A percentile compares a stretch with the other conserved stretches of the same genome.
Conservation (phyloP, 192 early-diverging fungal species). For the Piromyces finnis region DNA sequence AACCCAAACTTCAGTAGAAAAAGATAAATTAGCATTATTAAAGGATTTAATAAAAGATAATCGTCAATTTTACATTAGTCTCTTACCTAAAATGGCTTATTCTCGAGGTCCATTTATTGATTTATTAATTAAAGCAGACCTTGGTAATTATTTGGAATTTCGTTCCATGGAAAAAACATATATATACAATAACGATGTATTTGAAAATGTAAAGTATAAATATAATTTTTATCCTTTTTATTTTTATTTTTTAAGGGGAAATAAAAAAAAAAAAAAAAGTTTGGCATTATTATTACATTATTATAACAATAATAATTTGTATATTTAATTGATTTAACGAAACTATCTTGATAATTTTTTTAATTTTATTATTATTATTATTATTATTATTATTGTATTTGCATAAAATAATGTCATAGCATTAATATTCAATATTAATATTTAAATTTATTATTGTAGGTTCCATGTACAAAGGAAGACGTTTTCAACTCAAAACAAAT, state of each 20-base stretch:
- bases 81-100: conserved; percentile 47
- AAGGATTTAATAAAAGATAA: neutral
- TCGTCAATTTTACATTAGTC: conserved; percentile 37
- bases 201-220: conserved; percentile 21
- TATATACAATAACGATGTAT: conserved; percentile 16
- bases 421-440: too few species aligned
- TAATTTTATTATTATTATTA: too few species aligned
- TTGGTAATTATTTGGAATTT: conserved; percentile 79
- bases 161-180: conserved; percentile 55
- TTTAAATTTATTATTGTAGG: too few species aligned
- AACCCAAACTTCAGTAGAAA: neutral
- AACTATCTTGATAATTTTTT: too few species aligned
- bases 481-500: conserved; percentile 65
- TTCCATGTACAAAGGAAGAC: conserved; percentile 81
- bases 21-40: neutral
- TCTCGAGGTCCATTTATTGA: conserved; percentile 55
- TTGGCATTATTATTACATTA: too few species aligned
- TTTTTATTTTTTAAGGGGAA: too few species aligned
- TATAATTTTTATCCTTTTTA: too few species aligned
- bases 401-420: too few species aligned
- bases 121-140: conserved; percentile 50
- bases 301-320: too few species aligned
- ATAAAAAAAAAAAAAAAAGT: too few species aligned
- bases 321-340: too few species aligned
- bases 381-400: too few species aligned